Conservation (phyloP, 441 rosid genomes). For the Manihot esculenta region DNA sequence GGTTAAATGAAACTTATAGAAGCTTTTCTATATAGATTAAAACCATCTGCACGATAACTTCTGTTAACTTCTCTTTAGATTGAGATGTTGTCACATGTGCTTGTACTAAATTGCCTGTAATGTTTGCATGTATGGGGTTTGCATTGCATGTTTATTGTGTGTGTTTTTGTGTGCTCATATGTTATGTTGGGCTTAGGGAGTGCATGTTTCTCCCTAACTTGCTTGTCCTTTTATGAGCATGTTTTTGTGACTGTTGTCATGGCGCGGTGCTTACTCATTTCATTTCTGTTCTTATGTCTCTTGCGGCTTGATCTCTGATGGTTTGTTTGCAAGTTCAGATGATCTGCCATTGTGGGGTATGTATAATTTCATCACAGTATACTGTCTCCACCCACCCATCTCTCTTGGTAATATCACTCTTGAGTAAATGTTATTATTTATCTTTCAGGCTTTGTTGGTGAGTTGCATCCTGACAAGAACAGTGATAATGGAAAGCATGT, state of each 20-base stretch:
- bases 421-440: conserved; percentile 19
- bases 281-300: conserved; percentile 23
- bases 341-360: conserved; percentile 98
- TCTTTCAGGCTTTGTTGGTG: conserved; percentile 84
- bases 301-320: conserved; percentile 26
- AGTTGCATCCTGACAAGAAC: conserved; percentile 72
- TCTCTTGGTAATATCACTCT: too few species aligned
- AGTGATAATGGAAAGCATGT: conserved; percentile 72
- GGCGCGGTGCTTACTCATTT: conserved; percentile 13
- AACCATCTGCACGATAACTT: neutral
- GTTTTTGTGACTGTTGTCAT: neutral
- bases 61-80: neutral
- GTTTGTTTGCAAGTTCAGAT: conserved; percentile 58
- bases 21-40: neutral
- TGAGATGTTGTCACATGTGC: too few species aligned
- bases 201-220: neutral
- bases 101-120: neutral
- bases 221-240: neutral
- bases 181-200: neutral
- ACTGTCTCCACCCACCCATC: too few species aligned
- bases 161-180: neutral
- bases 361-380: conserved; percentile 23
- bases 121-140: neutral
- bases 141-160: neutral
- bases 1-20: neutral